Evolutionary conservation across 225 moss, liverwort and hornwort genomes (phyloP).

Genomic region (Neckera pumila): DNA sequence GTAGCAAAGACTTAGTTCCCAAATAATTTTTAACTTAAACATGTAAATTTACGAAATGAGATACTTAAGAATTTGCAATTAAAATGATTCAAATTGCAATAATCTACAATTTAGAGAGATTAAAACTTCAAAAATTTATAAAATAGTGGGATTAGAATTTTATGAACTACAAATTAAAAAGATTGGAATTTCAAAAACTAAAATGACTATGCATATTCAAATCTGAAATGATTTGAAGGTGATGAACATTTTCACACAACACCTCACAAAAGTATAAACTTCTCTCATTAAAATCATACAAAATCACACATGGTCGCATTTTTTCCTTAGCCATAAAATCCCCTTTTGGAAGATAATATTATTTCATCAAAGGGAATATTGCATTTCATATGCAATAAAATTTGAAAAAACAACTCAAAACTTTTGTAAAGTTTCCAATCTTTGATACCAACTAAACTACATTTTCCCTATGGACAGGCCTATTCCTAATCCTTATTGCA

Average conservation of each 20-base stretch:
- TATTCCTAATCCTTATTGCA: too few relatives aligned
- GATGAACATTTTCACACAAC: not conserved
- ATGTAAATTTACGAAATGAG: not conserved
- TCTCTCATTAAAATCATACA: not conserved
- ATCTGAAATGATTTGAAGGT: not conserved
- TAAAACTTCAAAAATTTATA: not conserved
- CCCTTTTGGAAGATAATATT: not conserved
- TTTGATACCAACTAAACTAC: too few relatives aligned
- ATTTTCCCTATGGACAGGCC: accelerated
- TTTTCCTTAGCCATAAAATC: not conserved
- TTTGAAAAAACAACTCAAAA: too few relatives aligned
- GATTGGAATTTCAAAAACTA: not conserved
- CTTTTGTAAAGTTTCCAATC: too few relatives aligned
- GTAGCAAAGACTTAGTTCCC: not conserved
- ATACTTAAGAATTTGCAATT: not conserved
- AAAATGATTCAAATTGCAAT: not conserved
- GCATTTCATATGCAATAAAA: not conserved
- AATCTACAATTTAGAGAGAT: not conserved
- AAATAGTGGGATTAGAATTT: not conserved
- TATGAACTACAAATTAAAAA: not conserved
- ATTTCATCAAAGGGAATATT: accelerated
- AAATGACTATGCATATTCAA: not conserved
- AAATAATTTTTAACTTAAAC: not conserved
- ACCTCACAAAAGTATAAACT: not conserved
- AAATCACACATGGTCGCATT: accelerated